Base-by-base conservation (phyloP, 768 basidiomycete species). In the Dacryopinax spathularia region DNA sequence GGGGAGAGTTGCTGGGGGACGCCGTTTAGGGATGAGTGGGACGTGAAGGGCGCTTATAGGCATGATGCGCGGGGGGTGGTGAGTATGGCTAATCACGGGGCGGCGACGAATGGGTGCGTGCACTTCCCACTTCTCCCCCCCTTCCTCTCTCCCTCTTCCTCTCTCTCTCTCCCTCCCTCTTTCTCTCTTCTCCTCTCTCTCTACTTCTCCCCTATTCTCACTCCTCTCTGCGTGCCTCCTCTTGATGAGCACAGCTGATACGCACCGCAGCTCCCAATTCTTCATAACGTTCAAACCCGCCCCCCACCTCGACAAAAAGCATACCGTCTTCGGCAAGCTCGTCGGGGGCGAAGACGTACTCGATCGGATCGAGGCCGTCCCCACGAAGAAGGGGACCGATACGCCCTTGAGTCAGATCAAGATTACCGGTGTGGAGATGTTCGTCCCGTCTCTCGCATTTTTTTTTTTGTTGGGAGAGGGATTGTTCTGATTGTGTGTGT, bases 61-160 rank as follows among this genome's bases (percentile, higher is more conserved):
- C 89, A 94, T 68, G 91, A 93, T 65, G 78, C 81, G 43, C 80
- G 95, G 16, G 96, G 96, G 2, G 76, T 86, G 9, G 67, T 99
- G 36, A 88, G 91, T 1, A 98, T 98, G 96, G 96, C 96, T 1
- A 98, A 98, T 73, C 88, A 88, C 72, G 96, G 96, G 1, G 79
- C 89, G 9, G 84, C 85, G 60, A 91, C 94, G 7, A 99, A 99
- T 70, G 87, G 88, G 84, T 73, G 59, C 20, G 60, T 65, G 18
- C 33, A 84, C 48, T 77, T 73, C 4, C 18, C 33, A 25, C 64
- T 62, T 44, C 27, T 31, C 44, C 3, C 34, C 20, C 5, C 22
- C 29, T n/a, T n/a, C n/a, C n/a, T n/a, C n/a, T n/a, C n/a, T n/a
- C n/a, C n/a, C n/a, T n/a, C 48, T 29, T 63, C 29, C 35, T 35